Evolutionary conservation across 1,284 basidiomycete genomes (phyloP).

Genomic region (Amylostereum areolatum): DNA sequence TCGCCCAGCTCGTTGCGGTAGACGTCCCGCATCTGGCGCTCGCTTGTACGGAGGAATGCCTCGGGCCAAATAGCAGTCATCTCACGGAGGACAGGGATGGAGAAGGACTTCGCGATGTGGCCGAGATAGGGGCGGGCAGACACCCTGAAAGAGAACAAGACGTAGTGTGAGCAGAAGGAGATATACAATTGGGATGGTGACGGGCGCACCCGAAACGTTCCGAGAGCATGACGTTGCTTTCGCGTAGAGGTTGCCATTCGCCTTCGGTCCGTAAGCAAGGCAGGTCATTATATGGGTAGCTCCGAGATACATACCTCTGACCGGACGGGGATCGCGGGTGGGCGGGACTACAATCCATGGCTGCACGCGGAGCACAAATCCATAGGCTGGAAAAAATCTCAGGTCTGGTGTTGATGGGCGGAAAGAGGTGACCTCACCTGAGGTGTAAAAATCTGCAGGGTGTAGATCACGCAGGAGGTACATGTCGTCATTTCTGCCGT

Average conservation of each 20-base stretch:
- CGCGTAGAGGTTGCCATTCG: constrained; percentile 29
- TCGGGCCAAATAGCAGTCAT: constrained; percentile 21
- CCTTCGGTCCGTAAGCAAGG: no score
- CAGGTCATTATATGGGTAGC: no score
- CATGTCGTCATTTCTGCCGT: constrained; percentile 21
- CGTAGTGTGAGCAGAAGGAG: neutral
- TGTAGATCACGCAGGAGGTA: constrained; percentile 18
- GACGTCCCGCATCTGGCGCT: constrained; percentile 29
- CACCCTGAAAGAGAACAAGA: no score
- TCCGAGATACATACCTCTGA: neutral
- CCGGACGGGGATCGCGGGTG: constrained; percentile 15
- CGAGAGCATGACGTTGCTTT: constrained; percentile 23
- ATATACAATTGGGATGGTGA: no score
- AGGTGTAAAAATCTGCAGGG: constrained; percentile 20
- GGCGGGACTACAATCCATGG: constrained; percentile 19
- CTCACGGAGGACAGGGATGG: constrained; percentile 26
- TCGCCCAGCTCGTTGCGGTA: constrained; percentile 21
- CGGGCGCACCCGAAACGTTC: constrained; percentile 4
- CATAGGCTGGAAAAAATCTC: constrained; percentile 18
- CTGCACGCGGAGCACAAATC: constrained; percentile 24
- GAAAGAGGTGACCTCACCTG: constrained; percentile 4
- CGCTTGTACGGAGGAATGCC: constrained; percentile 22
- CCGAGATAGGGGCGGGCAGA: constrained; percentile 31
- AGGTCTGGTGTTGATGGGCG: neutral
- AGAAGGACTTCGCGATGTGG: constrained; percentile 30